These are phyloP conservation scores for Erysimum cheiri DNA, from an alignment of 441 rosid genomes.

Conservation along the genomic window DNA sequence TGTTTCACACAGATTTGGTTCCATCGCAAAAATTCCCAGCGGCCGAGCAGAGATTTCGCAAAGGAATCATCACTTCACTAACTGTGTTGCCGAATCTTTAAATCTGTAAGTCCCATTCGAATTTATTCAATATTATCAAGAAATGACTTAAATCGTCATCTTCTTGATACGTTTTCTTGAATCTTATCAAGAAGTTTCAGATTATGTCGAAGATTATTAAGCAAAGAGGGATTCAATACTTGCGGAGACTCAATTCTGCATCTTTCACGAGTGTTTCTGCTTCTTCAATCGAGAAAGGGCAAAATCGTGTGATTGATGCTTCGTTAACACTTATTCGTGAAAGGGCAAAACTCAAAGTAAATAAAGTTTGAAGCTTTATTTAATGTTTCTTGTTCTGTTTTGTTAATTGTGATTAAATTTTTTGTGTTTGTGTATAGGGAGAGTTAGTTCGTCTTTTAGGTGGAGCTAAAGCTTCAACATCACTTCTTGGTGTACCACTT, in stretches of 20 bases:
- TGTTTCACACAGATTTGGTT: too few relatives aligned
- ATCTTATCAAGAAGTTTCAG: slow-evolving; percentile 31
- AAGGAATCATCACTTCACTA: too few relatives aligned
- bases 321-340: slow-evolving; percentile 95
- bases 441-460: slow-evolving; percentile 93
- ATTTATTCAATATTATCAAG: too few relatives aligned
- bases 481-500: slow-evolving; percentile 93
- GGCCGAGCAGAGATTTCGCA: too few relatives aligned
- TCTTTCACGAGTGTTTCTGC: slow-evolving; percentile 54
- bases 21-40: too few relatives aligned
- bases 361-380: not conserved
- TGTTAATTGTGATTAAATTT: not conserved
- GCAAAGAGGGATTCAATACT: slow-evolving; percentile 65
- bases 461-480: slow-evolving; percentile 71
- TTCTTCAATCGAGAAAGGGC: slow-evolving; percentile 75
- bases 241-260: slow-evolving; percentile 65
- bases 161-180: too few relatives aligned
- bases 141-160: too few relatives aligned
- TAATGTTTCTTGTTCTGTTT: not conserved
- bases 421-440: slow-evolving; percentile 61
- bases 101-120: too few relatives aligned
- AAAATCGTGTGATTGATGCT: slow-evolving; percentile 88
- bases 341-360: slow-evolving; percentile 94
- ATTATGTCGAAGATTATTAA: slow-evolving; percentile 57
- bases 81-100: too few relatives aligned